These are phyloP conservation scores for Lichtheimia corymbifera DNA, from an alignment of 371 early-diverging fungal genomes.

Conservation along the genomic window DNA sequence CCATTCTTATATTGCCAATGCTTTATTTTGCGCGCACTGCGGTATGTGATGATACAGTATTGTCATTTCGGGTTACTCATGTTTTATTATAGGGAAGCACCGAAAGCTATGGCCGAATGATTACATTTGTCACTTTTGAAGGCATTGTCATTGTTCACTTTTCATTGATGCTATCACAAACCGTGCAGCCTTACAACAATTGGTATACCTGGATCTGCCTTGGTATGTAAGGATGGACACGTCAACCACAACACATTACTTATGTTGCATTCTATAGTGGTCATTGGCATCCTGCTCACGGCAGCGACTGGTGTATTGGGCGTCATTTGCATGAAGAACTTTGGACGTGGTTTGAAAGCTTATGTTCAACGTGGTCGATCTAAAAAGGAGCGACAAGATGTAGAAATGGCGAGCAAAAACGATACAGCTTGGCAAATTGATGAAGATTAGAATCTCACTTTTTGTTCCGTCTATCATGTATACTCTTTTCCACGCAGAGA, in stretches of 20 bases:
- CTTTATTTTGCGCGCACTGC: conserved; percentile 44
- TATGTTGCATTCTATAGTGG: conserved; percentile 23
- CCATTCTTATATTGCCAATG: conserved; percentile 41
- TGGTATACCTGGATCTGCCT: conserved; percentile 52
- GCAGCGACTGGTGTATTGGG: conserved; percentile 29
- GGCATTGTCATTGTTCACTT: conserved; percentile 36
- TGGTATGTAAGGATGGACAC: conserved; percentile 17
- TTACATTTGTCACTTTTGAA: conserved; percentile 39
- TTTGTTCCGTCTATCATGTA: background rate
- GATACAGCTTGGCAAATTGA: conserved; percentile 40
- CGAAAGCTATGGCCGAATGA: conserved; percentile 40
- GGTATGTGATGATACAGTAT: conserved; percentile 15
- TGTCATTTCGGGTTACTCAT: background rate
- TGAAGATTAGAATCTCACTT: conserved; percentile 23
- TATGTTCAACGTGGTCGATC: conserved; percentile 29
- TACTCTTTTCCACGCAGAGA: background rate
- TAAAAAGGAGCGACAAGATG: conserved; percentile 25
- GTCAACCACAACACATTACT: background rate
- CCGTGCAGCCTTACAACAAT: conserved; percentile 35
- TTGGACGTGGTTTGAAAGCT: conserved; percentile 35
- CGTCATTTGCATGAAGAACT: conserved; percentile 28
- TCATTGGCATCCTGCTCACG: conserved; percentile 38
- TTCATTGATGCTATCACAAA: conserved; percentile 33
- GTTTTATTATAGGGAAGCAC: conserved; percentile 26
- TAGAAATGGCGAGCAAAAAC: conserved; percentile 32